Percentiles rank a stretch among this genome's conserved stretches.
Conservation (phyloP, 1,284 basidiomycete genomes). For the Athelia psychrophila region DNA sequence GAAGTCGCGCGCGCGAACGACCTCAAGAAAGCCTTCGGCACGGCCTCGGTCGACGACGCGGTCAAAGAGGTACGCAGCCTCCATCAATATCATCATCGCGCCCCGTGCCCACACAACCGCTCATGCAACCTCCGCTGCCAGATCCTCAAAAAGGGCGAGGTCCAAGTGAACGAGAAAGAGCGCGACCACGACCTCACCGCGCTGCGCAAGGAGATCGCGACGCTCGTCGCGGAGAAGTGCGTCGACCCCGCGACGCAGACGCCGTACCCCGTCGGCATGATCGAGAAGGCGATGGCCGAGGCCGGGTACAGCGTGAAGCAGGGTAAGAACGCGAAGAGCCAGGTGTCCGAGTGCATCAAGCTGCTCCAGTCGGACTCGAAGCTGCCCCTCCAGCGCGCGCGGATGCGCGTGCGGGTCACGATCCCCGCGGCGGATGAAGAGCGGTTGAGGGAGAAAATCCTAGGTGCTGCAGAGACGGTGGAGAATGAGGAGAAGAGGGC, state of each 20-base stretch:
- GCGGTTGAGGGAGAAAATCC: slow-evolving; percentile 68
- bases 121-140: slow-evolving; percentile 28
- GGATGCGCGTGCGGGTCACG: slow-evolving; percentile 88
- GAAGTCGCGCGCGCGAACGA: slow-evolving; percentile 89
- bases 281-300: slow-evolving; percentile 97
- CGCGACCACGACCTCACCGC: slow-evolving; percentile 86
- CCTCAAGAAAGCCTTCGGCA: slow-evolving; percentile 89
- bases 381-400: slow-evolving; percentile 87
- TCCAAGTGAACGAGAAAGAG: slow-evolving; percentile 98
- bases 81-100: too few relatives aligned
- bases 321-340: slow-evolving; percentile 90
- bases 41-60: slow-evolving; percentile 68
- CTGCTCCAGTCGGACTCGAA: slow-evolving; percentile 77
- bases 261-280: slow-evolving; percentile 93
- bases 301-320: slow-evolving; percentile 89
- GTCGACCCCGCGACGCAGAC: slow-evolving; percentile 89
- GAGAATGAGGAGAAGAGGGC: slow-evolving; percentile 79
- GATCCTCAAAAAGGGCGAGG: slow-evolving; percentile 95
- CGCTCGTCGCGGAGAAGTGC: slow-evolving; percentile 91
- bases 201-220: slow-evolving; percentile 90
- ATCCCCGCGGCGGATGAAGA: slow-evolving; percentile 78
- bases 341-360: slow-evolving; percentile 93
- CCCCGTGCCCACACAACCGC: too few relatives aligned
- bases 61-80: slow-evolving; percentile 72
- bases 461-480: slow-evolving; percentile 76